Conservation (phyloP, 148 eudicot species). For the Chenopodium album region DNA sequence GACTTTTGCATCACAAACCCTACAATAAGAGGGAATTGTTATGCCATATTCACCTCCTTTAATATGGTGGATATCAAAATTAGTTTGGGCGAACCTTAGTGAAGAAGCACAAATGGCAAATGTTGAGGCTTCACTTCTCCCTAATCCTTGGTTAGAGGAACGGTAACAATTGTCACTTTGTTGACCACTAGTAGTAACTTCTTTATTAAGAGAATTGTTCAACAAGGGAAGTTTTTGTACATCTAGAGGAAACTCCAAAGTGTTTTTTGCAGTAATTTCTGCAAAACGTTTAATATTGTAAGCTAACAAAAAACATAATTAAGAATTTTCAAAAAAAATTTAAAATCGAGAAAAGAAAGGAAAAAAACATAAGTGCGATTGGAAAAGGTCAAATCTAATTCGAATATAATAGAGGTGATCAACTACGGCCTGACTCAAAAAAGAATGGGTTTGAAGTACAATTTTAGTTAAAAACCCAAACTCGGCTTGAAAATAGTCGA, state of each 20-base stretch:
- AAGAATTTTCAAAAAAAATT: not conserved
- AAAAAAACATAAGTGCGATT: not conserved
- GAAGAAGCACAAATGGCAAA: not conserved
- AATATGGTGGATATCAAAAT: not conserved
- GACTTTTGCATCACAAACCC: not conserved
- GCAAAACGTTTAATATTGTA: not conserved
- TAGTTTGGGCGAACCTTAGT: not conserved
- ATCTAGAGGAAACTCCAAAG: not conserved
- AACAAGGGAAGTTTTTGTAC: not conserved
- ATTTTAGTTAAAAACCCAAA: too few species aligned
- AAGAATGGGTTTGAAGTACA: too few species aligned
- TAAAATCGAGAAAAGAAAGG: not conserved
- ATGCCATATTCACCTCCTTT: not conserved
- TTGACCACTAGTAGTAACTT: not conserved
- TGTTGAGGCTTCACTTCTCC: not conserved
- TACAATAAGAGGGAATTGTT: not conserved
- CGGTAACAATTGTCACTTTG: not conserved
- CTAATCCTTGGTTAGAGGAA: not conserved
- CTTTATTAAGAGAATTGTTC: not conserved
- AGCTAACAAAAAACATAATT: not conserved
- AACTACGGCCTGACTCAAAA: too few species aligned
- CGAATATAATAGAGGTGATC: too few species aligned
- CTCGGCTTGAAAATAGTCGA: too few species aligned
- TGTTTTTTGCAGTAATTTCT: not conserved
- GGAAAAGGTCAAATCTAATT: not conserved